Evolutionary conservation across 805 yeast genomes (phyloP).

Genomic region (Blastobotrys americana): DNA sequence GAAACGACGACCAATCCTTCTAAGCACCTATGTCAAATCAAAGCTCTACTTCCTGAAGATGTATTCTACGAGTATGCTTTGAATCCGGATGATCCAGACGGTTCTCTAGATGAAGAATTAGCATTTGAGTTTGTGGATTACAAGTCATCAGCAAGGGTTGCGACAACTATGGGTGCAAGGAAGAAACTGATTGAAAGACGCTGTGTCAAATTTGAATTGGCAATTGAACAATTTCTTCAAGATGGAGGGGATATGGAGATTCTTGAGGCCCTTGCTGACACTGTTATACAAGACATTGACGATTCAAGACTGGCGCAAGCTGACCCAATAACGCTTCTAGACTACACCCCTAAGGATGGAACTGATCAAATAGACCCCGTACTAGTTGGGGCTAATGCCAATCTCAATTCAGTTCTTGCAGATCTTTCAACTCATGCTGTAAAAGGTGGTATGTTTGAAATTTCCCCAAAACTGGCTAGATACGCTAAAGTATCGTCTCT

Average conservation of each 20-base stretch:
- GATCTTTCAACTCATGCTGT: too few species aligned
- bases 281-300: slow-evolving; percentile 22
- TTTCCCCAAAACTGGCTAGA: neutral
- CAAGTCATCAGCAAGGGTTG: slow-evolving; percentile 28
- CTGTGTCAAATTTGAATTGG: slow-evolving; percentile 42
- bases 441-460: neutral
- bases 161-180: slow-evolving; percentile 40
- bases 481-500: neutral
- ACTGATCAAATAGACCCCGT: neutral
- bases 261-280: slow-evolving; percentile 33
- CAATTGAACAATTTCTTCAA: slow-evolving; percentile 34
- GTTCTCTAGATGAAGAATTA: slow-evolving; percentile 38
- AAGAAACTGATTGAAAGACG: slow-evolving; percentile 54
- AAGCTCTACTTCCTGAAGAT: slow-evolving; percentile 57
- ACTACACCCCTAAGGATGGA: neutral
- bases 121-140: slow-evolving; percentile 68
- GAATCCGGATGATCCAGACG: slow-evolving; percentile 37
- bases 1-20: neutral
- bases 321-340: too few species aligned
- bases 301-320: neutral
- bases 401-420: neutral
- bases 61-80: slow-evolving; percentile 70
- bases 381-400: neutral
- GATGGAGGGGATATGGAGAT: slow-evolving; percentile 28
- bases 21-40: slow-evolving; percentile 53